Conservation (phyloP, 1,284 basidiomycete genomes). For the Clitocybe nebularis region DNA sequence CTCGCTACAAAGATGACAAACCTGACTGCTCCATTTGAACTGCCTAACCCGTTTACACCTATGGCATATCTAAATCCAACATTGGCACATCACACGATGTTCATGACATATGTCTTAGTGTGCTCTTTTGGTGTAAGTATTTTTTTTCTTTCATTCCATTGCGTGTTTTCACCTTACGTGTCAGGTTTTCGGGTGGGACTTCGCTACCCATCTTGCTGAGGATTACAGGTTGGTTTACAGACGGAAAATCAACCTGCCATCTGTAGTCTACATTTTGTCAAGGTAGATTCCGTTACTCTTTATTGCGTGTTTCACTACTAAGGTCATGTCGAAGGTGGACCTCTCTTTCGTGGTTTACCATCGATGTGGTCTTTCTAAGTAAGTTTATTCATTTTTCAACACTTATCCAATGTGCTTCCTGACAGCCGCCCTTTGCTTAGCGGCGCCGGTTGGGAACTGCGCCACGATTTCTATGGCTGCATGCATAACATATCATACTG, state of each 20-base stretch:
- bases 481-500: conserved; percentile 14
- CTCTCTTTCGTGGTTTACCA: conserved; percentile 10
- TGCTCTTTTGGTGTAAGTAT: conserved; percentile 12
- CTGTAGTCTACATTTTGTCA: conserved; percentile 23
- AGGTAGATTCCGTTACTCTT: too few relatives aligned
- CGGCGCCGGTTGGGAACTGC: conserved; percentile 9
- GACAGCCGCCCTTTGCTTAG: not conserved
- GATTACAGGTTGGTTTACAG: conserved; percentile 22
- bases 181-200: conserved; percentile 27
- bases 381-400: not conserved
- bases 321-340: conserved; percentile 11
- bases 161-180: not conserved
- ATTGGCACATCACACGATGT: conserved; percentile 14
- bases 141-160: not conserved
- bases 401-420: not conserved
- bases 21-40: not conserved
- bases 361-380: conserved; percentile 14
- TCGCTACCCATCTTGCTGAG: conserved; percentile 17
- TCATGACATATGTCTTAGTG: conserved; percentile 15
- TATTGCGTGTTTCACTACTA: not conserved
- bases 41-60: conserved; percentile 15
- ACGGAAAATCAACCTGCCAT: conserved; percentile 15
- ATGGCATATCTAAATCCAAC: conserved; percentile 17
- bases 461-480: not conserved
- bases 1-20: too few relatives aligned